These are phyloP conservation scores for Pontederia paniculata DNA, from an alignment of 176 grass and related monocot species.

Conservation along the genomic window DNA sequence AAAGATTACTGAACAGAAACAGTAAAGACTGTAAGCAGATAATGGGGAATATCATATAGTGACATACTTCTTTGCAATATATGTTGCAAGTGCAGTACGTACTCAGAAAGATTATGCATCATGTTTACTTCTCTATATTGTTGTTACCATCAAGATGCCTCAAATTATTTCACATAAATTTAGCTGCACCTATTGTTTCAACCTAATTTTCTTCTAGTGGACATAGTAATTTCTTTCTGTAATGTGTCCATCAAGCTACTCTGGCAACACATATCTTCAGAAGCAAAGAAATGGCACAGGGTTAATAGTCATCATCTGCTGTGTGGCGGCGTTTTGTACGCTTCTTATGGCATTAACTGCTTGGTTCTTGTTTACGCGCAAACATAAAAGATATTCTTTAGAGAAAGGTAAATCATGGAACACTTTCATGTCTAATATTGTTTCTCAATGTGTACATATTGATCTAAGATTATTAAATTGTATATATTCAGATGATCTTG, in stretches of 20 bases:
- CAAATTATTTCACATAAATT: too few species aligned
- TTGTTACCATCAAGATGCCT: too few species aligned
- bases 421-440: neutral
- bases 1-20: neutral
- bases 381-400: conserved; percentile 20
- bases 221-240: neutral
- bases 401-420: conserved; percentile 22
- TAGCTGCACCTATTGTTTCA: neutral
- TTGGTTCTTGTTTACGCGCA: conserved; percentile 40
- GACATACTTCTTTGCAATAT: too few species aligned
- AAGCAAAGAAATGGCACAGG: conserved; percentile 32
- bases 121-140: too few species aligned
- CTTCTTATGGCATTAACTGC: conserved; percentile 33
- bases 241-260: conserved; percentile 35
- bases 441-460: neutral
- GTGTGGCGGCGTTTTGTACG: conserved; percentile 32
- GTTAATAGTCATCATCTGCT: conserved; percentile 41
- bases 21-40: too few species aligned
- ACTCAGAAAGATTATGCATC: too few species aligned
- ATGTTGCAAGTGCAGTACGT: too few species aligned
- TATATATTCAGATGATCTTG: conserved; percentile 23
- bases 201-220: neutral
- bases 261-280: conserved; percentile 35
- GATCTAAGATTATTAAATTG: neutral
- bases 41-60: too few species aligned